Evolutionary conservation across 257 asterid species (phyloP), one percentile per base, ranked within the genome.

Genomic region (Solanum pinnatisectum): DNA sequence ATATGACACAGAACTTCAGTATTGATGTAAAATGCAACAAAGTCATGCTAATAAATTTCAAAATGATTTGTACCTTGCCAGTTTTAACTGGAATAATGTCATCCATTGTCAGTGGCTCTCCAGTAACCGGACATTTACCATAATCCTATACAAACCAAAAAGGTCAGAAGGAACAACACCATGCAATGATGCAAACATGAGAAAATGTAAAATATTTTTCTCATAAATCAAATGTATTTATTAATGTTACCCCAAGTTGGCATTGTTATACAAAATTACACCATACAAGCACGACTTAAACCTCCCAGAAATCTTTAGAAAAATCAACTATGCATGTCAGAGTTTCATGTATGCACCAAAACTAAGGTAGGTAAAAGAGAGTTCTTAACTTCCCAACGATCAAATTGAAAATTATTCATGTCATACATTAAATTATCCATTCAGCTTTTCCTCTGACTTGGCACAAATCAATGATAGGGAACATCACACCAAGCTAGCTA

Each of bases 61-160:
- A 49, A 15, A 49, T 49, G 60, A 15, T 49, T 15, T 49, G 84
- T 37, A 97, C 99, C 98, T 97, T 96, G 59, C 98, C 98, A 77
- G 98, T 92, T 91, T 93, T 95, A 78, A 97, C 88, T 84, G 98
- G 96, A 86, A 95, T 94, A 86, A 95, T 88, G 87, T 97, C 99
- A 79, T 95, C 98, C 96, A 89, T 82, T 30, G 96, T 91, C 89
- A 96, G 89, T 83, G 98, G 95, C 87, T 96, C 98, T 42, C 98
- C 98, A 63, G 99, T 95, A 88, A 97, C 92, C 25, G 99, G 99
- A 89, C 99, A 97, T 90, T 97, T 97, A n/a, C 98, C 99, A 89
- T 87, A 93, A 87, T 97, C 98, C 99, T 97, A 73, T 60, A 14
- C 67, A 89, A 71, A 89, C 8, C 10, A 82, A 65, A 35, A 65